Evolutionary conservation across 2,329 filamentous ascomycete genomes (phyloP).

Genomic region (Aspergillus sp.): DNA sequence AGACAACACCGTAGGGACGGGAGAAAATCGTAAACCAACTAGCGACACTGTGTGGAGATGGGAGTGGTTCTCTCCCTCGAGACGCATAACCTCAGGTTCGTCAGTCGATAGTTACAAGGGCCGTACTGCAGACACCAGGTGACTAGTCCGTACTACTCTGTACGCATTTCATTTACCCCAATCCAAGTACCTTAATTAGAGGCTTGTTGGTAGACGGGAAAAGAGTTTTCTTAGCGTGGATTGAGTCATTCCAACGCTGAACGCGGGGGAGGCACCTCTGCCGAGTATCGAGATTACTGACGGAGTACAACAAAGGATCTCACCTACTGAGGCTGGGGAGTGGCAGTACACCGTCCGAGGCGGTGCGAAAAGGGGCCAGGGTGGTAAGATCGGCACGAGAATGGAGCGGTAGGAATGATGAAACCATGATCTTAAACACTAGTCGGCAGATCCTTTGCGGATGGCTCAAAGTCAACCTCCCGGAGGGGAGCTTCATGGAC

Average conservation of each 20-base stretch:
- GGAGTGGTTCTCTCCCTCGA: no score
- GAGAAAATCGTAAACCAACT: no score
- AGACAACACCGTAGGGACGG: no score
- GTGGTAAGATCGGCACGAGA: constrained; percentile 22
- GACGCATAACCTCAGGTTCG: no score
- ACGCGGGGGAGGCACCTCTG: constrained; percentile 9
- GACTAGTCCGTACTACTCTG: no score
- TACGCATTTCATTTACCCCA: no score
- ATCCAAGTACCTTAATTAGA: not conserved
- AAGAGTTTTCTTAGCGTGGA: not conserved
- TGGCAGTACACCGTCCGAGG: constrained; percentile 32
- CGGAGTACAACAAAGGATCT: not conserved
- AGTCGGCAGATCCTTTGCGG: constrained; percentile 16
- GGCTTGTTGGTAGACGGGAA: not conserved
- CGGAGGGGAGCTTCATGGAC: not conserved
- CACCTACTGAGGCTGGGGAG: constrained; percentile 29
- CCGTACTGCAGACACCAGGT: no score
- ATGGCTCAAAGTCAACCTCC: not conserved
- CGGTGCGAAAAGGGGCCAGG: constrained; percentile 25
- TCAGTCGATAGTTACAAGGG: no score
- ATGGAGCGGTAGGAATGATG: constrained; percentile 20
- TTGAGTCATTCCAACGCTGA: constrained; percentile 6
- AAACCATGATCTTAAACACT: constrained; percentile 20
- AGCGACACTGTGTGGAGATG: no score
- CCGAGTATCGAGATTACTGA: not conserved